These are phyloP conservation scores for Radiomyces spectabilis DNA, from an alignment of 192 early-diverging fungal genomes.

Conservation along the genomic window DNA sequence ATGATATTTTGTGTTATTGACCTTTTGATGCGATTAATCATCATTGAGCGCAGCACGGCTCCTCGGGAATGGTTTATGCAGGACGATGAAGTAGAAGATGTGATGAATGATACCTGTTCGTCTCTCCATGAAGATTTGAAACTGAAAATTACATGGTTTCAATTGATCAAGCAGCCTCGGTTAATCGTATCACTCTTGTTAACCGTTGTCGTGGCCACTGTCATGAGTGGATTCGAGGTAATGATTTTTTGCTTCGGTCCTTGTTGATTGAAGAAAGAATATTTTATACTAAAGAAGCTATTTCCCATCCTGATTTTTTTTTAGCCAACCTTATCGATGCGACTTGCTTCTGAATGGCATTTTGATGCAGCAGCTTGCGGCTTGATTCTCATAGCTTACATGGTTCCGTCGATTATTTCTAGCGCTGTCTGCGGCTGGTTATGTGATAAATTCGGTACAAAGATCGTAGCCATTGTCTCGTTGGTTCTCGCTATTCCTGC, in stretches of 20 bases:
- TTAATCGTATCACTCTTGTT: constrained; percentile 6
- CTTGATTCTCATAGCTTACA: constrained; percentile 27
- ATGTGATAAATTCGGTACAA: constrained; percentile 35
- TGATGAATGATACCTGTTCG: not conserved
- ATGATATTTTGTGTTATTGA: constrained; percentile 30
- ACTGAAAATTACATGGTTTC: not conserved
- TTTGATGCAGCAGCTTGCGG: constrained; percentile 30
- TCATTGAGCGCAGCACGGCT: constrained; percentile 29
- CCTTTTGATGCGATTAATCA: constrained; percentile 27
- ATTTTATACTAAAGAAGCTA: not conserved
- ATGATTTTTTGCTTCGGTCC: not conserved
- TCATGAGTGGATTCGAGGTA: constrained; percentile 23
- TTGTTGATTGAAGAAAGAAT: not conserved
- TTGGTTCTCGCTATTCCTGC: constrained; percentile 9
- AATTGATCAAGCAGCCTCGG: constrained; percentile 3
- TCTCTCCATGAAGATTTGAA: not conserved
- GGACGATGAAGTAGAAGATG: not conserved
- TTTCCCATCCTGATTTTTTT: not conserved
- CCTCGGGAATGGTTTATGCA: constrained; percentile 24
- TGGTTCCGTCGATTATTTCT: constrained; percentile 25
- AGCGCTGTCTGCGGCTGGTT: constrained; percentile 35
- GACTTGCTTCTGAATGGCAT: constrained; percentile 24
- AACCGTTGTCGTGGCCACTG: constrained; percentile 7
- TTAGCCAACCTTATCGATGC: constrained; percentile 32
- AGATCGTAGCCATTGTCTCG: constrained; percentile 21